Conservation (phyloP, 2,329 filamentous ascomycete species). For the Metarhizium guizhouense region DNA sequence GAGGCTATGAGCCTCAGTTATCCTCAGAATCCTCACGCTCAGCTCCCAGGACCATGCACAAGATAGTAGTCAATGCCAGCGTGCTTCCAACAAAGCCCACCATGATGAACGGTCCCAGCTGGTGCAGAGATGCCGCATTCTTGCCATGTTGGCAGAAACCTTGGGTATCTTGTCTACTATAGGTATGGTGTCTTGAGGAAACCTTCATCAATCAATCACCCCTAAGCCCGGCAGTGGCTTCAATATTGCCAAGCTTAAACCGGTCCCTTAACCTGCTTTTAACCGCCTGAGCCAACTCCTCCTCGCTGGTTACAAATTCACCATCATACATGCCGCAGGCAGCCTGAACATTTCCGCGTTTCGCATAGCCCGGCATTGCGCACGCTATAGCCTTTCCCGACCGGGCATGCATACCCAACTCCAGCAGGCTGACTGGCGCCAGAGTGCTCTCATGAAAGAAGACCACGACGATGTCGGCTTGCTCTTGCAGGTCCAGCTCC, state of each 20-base stretch:
- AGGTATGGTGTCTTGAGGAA: too few species aligned
- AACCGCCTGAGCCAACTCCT: slow-evolving; percentile 29
- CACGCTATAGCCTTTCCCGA: slow-evolving; percentile 41
- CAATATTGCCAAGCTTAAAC: background rate
- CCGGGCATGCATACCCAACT: slow-evolving; percentile 47
- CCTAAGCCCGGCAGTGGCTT: too few species aligned
- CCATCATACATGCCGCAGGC: slow-evolving; percentile 41
- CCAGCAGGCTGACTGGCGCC: slow-evolving; percentile 50
- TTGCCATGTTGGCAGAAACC: too few species aligned
- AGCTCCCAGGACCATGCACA: too few species aligned
- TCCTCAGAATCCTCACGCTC: too few species aligned
- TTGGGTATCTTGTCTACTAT: too few species aligned
- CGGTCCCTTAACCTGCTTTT: slow-evolving; percentile 17
- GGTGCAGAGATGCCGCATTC: too few species aligned
- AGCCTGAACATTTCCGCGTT: slow-evolving; percentile 51
- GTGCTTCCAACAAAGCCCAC: too few species aligned
- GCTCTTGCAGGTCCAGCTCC: slow-evolving; percentile 50
- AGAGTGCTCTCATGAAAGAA: slow-evolving; percentile 44
- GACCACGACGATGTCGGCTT: slow-evolving; percentile 44
- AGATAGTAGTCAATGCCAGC: too few species aligned
- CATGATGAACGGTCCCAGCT: too few species aligned
- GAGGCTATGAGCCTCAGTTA: too few species aligned
- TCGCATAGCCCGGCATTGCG: slow-evolving; percentile 42
- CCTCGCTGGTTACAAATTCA: slow-evolving; percentile 31
- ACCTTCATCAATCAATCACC: too few species aligned